These are phyloP conservation scores for Pseudogymnoascus sp. DNA, from an alignment of 2,329 filamentous ascomycete species.

Conservation along the genomic window DNA sequence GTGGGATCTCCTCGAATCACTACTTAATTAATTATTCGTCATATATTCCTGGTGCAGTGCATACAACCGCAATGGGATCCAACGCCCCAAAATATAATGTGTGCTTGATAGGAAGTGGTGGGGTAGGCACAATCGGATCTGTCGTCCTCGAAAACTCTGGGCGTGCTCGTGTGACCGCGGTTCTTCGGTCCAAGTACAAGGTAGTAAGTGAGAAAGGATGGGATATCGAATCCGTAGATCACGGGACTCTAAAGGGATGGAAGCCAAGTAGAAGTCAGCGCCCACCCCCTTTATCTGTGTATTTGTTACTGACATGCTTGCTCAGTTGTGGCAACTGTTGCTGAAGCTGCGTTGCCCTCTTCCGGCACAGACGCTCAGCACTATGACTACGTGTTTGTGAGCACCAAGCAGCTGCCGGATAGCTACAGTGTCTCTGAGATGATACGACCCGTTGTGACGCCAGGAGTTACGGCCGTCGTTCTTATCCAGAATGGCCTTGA, in stretches of 20 bases:
- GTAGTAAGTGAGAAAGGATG: constrained; percentile 20
- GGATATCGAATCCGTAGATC: constrained; percentile 20
- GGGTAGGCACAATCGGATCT: constrained; percentile 22
- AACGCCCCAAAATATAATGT: constrained; percentile 14
- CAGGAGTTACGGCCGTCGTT: constrained; percentile 22
- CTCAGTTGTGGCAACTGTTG: constrained; percentile 1
- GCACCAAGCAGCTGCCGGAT: constrained; percentile 27
- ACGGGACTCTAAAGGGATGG: constrained; percentile 19
- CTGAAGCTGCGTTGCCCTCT: background rate
- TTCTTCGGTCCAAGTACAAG: constrained; percentile 21
- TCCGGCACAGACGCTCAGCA: constrained; percentile 10
- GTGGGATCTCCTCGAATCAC: background rate
- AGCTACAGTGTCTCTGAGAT: constrained; percentile 23
- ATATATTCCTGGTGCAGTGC: background rate
- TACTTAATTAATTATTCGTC: background rate
- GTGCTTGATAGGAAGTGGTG: constrained; percentile 20
- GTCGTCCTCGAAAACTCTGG: constrained; percentile 21
- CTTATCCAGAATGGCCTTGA: constrained; percentile 27
- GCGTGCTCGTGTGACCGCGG: constrained; percentile 17
- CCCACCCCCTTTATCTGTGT: background rate
- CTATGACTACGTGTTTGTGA: constrained; percentile 25
- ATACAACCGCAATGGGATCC: background rate
- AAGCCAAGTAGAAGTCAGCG: constrained; percentile 17
- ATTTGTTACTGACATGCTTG: background rate
- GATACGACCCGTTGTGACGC: constrained; percentile 21